Evolutionary conservation across 2,329 filamentous ascomycete genomes (phyloP), one percentile per base, ranked within the genome.

Genomic region (Aspergillus nomiae): DNA sequence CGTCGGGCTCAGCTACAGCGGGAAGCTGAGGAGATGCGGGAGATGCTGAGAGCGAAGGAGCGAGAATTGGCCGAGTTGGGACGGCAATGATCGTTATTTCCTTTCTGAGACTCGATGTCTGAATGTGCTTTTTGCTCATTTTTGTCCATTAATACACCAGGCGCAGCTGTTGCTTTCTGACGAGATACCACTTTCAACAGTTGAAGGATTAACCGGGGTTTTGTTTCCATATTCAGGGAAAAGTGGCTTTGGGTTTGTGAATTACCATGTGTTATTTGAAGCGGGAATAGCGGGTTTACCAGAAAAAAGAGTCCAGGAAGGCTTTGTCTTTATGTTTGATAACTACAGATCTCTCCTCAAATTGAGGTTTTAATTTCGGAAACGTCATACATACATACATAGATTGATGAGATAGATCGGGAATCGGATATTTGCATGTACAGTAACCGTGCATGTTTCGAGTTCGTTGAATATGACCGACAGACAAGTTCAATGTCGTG

Each of bases 11-110:
- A 88, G 55, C 79, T 96, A 56, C 85, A 89, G 73, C 83, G 87
- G 28, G 92, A 96, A 75, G 88, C 91, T 0, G 90, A 94, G 71
- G 83, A 84, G 58, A 95, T 95, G 88, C 85, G 90, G 43, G 87
- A 89, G 74, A 82, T 90, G 76, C 81, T 94, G 34, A 84, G 87
- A 11, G 89, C 87, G 14, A 94, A 93, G 72, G 91, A 94, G 77
- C 83, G 87, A 54, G 91, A 94, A 71, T 79, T 94, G 61, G 88
- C 89, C 56, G 81, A 82, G 43, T 73, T 86, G 63, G 80, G 77
- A 53, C 66, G 64, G 32, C 74, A 70, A 68, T 68, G 51, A 67
- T 56, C 28, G 45, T 26, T 58, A 30, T 56, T 51, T 59, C 34
- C 50, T 53, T 57, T 28, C 43, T 51, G 21, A 26, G 32, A 58